Conservation (phyloP, 2,329 filamentous ascomycete species). For the Fusarium staphyleae region DNA sequence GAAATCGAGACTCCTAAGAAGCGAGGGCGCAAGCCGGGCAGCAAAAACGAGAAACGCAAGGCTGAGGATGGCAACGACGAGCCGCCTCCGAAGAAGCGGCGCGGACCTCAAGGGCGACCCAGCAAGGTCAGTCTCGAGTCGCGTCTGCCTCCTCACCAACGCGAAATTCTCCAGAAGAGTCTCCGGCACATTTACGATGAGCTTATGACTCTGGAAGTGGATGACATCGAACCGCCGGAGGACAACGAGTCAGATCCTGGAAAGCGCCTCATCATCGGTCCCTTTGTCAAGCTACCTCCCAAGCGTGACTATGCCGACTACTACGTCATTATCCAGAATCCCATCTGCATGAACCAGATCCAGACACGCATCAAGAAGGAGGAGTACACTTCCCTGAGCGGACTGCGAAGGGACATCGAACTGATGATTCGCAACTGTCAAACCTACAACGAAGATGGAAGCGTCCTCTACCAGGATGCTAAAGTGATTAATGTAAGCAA, state of each 20-base stretch:
- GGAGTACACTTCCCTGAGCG: constrained; percentile 82
- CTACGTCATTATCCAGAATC: constrained; percentile 89
- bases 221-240: constrained; percentile 66
- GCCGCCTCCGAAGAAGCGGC: constrained; percentile 79
- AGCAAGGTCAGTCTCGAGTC: constrained; percentile 61
- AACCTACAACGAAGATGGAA: constrained; percentile 96
- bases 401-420: constrained; percentile 82
- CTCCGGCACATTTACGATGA: constrained; percentile 79
- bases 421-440: constrained; percentile 89
- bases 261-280: constrained; percentile 86
- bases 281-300: constrained; percentile 89
- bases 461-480: constrained; percentile 89
- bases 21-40: constrained; percentile 80
- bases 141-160: constrained; percentile 71
- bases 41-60: constrained; percentile 85
- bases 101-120: constrained; percentile 72
- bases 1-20: constrained; percentile 79
- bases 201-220: constrained; percentile 84
- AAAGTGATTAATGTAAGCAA: constrained; percentile 82
- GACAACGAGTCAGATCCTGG: constrained; percentile 65
- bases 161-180: constrained; percentile 79
- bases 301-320: constrained; percentile 94
- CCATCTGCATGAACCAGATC: constrained; percentile 96
- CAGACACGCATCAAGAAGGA: constrained; percentile 95
- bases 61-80: constrained; percentile 80